Base-by-base conservation (phyloP, 331 rosid species). In the Malus hybrid region DNA sequence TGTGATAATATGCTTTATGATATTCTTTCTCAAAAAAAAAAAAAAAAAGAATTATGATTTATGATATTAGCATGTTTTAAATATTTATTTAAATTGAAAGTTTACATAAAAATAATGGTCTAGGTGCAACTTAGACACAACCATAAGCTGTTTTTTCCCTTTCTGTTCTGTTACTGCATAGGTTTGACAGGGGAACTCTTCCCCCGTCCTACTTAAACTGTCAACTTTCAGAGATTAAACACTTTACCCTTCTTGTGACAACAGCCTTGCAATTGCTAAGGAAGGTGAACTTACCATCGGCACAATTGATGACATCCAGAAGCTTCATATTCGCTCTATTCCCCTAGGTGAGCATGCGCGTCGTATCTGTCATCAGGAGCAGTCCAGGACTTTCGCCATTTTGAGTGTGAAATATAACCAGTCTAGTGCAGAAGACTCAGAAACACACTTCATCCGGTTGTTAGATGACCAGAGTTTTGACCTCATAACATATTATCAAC, bases 211-310 rank as follows among this genome's bases (percentile, higher is more conserved):
- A 0, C 44, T 39, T 39, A 39, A 39, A 39, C 44, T 39, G 44
- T 39, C 44, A 39, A 39, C 12, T 39, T 39, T 39, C 44, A 39
- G 44, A 8, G 44, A 39, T 39, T 39, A 39, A 30, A 26, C 65
- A 60, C 6, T 12, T 12, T 2, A 60, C 24, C 5, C 5, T 28
- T 28, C 42, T n/a, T 55, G n/a, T 64, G 48, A 33, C 57, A 68
- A 84, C 91, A 93, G 98, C 83, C 90, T 93, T 77, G 98, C 98
- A 7, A 93, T 93, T 62, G 98, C 97, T 61, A 89, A 93, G 77
- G 98, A 93, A 82, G 98, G 98, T 32, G 95, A 93, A 71, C 98
- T 93, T 63, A 91, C 98, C 28, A 91, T 93, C 64, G 98, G 98
- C 73, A 93, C 97, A 82, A 93, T 93, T 63, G 98, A 93, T 75